Evolutionary conservation across 768 basidiomycete species (phyloP), one percentile per base, ranked within the genome.

Genomic region (Amanita rubescens): DNA sequence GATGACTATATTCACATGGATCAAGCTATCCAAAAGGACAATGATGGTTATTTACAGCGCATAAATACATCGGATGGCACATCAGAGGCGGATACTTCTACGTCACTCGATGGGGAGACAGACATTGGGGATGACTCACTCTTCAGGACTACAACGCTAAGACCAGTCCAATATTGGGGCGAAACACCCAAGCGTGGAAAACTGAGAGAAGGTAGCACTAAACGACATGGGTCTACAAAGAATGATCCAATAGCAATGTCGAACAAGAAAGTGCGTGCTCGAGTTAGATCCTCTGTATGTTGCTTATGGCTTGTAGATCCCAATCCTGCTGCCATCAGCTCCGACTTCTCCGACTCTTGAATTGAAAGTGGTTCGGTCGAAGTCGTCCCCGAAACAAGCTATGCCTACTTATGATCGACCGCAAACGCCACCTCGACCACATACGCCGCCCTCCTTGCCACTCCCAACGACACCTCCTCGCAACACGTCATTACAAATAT

Each of bases 331-430:
- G 52, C 73, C 71, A 2, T 73, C 72, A n/a, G 55, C 75, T 38
- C 76, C 75, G 12, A 58, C 68, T 7, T 78, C 80, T 22, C 80
- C 80, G 3, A 76, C 75, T 22, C 62, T 72, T 25, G 67, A 72
- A 56, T 66, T 72, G 14, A 73, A 69, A 52, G 56, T 55, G n/a
- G 38, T 44, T 20, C 25, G 20, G 30, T 11, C 42, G 24, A 35
- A 25, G 9, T 20, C 52, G 20, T 38, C 24, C 7, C 37, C 44
- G 0, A 43, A n/a, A 35, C 17, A 12, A 6, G 37, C 11, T 51
- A 34, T 39, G 33, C 57, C 32, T 35, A 52, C 30, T 58, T 59
- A 22, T 64, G 58, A 27, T 58, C 65, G 24, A 61, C 34, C 37
- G 19, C 38, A 7, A n/a, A 50, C 35, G 25, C 49, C 44, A 30